Conservation (phyloP, 306 rosid species). For the Vigna mungo region DNA sequence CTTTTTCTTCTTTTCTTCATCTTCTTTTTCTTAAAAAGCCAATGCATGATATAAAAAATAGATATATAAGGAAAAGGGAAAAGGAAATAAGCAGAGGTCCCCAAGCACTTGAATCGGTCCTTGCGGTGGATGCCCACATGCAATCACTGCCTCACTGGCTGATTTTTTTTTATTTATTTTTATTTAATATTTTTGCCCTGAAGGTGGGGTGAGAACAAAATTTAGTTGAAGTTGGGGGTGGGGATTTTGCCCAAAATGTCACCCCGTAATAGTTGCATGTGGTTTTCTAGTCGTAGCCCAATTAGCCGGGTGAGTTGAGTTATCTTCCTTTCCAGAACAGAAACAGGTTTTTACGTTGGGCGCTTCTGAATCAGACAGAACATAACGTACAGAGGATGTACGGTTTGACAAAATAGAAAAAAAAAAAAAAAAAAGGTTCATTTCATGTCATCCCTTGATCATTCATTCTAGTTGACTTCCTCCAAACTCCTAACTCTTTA, state of each 20-base stretch:
- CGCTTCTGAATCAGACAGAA: constrained; percentile 39
- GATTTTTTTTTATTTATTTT: neutral
- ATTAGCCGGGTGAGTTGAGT: neutral
- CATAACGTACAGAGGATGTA: constrained; percentile 41
- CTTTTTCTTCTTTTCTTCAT: neutral
- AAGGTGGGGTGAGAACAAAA: constrained; percentile 25
- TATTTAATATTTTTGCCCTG: neutral
- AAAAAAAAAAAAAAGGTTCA: neutral
- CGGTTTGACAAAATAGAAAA: constrained; percentile 38
- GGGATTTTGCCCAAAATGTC: constrained; percentile 44
- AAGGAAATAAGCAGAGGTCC: constrained; percentile 51
- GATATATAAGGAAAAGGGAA: constrained; percentile 9
- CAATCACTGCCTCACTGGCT: constrained; percentile 50
- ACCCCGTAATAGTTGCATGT: neutral
- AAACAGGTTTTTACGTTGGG: constrained; percentile 16
- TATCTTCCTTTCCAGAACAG: constrained; percentile 38
- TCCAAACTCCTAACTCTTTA: neutral
- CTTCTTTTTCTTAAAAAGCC: constrained; percentile 29
- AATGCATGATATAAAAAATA: constrained; percentile 5
- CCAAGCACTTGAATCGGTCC: constrained; percentile 58
- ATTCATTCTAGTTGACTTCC: constrained; percentile 42
- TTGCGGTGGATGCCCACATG: constrained; percentile 54
- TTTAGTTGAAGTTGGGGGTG: constrained; percentile 30
- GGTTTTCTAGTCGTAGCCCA: constrained; percentile 3
- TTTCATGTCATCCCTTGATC: constrained; percentile 11